Evolutionary conservation across 495 filamentous ascomycete species (phyloP).

Genomic region (Neurospora sp.): DNA sequence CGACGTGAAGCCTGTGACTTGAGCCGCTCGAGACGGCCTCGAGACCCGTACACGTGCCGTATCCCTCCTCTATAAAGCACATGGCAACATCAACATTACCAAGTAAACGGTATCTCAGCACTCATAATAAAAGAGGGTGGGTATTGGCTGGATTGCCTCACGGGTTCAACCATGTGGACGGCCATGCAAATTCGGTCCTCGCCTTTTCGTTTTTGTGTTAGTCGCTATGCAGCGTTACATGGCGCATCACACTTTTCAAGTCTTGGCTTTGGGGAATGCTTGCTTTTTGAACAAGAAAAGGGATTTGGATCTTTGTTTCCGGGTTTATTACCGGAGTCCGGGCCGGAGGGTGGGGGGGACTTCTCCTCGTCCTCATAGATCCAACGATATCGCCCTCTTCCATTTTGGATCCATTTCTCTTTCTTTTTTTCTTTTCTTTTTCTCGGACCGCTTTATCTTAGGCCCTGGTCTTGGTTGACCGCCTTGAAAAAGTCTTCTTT

Average conservation of each 20-base stretch:
- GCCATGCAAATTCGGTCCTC: too few species aligned
- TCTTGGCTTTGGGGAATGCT: neutral
- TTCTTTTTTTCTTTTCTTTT: neutral
- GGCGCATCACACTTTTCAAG: neutral
- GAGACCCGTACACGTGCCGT: too few species aligned
- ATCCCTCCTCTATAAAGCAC: neutral
- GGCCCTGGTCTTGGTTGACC: neutral
- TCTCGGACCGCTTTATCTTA: neutral
- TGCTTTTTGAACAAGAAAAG: neutral
- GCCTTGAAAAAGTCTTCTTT: neutral
- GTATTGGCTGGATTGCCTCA: too few species aligned
- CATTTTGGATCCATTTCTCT: neutral
- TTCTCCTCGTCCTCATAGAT: neutral
- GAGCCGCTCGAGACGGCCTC: too few species aligned
- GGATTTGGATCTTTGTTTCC: neutral
- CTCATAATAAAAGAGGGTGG: too few species aligned
- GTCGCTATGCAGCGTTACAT: neutral
- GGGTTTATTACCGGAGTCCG: neutral
- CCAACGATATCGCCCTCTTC: neutral
- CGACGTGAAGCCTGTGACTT: neutral
- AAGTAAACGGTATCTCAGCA: too few species aligned
- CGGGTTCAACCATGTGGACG: too few species aligned
- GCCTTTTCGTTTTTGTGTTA: neutral
- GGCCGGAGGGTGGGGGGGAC: neutral
- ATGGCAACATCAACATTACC: neutral